These are phyloP conservation scores for Rhododendron williamsianum DNA, from an alignment of 148 eudicot genomes.

Conservation along the genomic window DNA sequence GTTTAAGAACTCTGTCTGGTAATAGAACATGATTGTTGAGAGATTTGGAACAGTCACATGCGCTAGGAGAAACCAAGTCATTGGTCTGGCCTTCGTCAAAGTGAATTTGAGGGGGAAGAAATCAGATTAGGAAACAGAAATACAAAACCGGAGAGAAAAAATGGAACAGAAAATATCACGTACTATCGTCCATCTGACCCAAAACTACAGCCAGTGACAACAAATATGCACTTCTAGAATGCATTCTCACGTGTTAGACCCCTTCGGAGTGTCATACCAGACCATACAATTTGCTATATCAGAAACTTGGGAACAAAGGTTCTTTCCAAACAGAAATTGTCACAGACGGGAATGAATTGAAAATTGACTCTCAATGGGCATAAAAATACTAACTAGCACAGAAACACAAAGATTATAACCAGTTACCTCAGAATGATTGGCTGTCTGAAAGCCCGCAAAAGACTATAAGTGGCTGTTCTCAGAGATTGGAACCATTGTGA, in stretches of 20 bases:
- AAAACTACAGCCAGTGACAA: not conserved
- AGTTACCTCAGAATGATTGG: constrained; percentile 83
- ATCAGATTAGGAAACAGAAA: constrained; percentile 21
- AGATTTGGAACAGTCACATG: constrained; percentile 77
- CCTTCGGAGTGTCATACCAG: not conserved
- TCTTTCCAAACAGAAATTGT: not conserved
- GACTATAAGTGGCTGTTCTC: constrained; percentile 56
- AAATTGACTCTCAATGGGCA: not conserved
- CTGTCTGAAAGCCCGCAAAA: constrained; percentile 71
- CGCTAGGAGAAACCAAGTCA: constrained; percentile 96
- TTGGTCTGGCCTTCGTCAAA: constrained; percentile 71
- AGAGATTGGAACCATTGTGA: constrained; percentile 52
- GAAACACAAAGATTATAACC: not conserved
- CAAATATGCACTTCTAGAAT: not conserved
- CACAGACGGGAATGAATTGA: not conserved
- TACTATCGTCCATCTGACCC: not conserved
- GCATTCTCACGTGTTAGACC: not conserved
- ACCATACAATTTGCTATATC: not conserved
- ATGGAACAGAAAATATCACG: not conserved
- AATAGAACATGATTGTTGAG: constrained; percentile 88
- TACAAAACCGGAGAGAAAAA: not conserved
- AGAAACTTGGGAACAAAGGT: not conserved
- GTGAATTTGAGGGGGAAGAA: not conserved
- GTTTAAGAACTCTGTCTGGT: constrained; percentile 75
- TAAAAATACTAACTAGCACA: not conserved